phyloP scores from a whole-genome alignment of 148 eudicot genomes.

The Tetragonia tetragonoides region DNA sequence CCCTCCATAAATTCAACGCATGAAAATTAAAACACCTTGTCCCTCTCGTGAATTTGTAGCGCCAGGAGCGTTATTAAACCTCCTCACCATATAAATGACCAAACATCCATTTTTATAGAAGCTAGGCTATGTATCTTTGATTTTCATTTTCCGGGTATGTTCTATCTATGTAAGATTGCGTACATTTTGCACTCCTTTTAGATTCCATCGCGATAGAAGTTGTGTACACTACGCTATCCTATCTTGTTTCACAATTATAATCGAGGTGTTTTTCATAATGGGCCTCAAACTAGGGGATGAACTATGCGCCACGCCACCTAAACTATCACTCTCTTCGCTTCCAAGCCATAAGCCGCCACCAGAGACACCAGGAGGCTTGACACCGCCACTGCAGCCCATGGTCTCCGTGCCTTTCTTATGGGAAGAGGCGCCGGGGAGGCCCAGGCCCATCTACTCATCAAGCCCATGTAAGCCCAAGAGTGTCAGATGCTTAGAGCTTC shows the following conservation, averaged over 20 bases:
- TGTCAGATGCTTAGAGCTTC: constrained; percentile 58
- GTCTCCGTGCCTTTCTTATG: constrained; percentile 75
- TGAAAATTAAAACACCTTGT: constrained; percentile 13
- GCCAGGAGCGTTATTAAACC: constrained; percentile 24
- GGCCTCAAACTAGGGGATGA: constrained; percentile 8
- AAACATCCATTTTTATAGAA: background rate
- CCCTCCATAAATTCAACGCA: constrained; percentile 13
- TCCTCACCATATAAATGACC: constrained; percentile 9
- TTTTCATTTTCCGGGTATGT: too few species aligned
- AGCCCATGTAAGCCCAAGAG: constrained; percentile 50
- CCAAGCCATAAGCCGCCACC: constrained; percentile 41
- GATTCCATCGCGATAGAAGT: too few species aligned
- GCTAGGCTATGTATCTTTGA: background rate
- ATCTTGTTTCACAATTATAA: background rate
- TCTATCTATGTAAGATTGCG: too few species aligned
- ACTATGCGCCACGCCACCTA: constrained; percentile 30
- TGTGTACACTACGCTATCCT: background rate
- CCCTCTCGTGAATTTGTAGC: constrained; percentile 30
- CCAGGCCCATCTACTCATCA: constrained; percentile 28
- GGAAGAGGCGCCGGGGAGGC: constrained; percentile 92
- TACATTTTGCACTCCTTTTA: too few species aligned
- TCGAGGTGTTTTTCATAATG: background rate
- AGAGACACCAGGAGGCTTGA: constrained; percentile 41
- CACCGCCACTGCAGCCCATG: constrained; percentile 65
- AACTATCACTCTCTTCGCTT: constrained; percentile 42